phyloP scores from a whole-genome alignment of 2,329 filamentous ascomycete species.

The Arthroderma sp. region DNA sequence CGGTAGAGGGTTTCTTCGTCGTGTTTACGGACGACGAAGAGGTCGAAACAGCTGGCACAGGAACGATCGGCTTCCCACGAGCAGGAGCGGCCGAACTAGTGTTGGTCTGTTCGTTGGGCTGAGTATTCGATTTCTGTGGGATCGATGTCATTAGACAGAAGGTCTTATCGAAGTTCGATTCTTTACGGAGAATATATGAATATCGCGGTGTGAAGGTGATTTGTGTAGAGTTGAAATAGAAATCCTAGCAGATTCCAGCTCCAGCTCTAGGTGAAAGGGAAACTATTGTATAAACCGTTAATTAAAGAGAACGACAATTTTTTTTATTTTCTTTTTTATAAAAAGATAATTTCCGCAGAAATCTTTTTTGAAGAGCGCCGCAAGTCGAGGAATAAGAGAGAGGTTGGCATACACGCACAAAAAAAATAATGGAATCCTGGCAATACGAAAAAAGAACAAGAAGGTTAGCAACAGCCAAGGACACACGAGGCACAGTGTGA shows the following conservation, averaged over 20 bases:
- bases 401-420: no score
- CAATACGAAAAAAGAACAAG: no score
- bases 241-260: slow-evolving; percentile 10
- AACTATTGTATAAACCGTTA: no score
- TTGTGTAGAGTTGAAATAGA: not conserved
- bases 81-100: slow-evolving; percentile 36
- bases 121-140: slow-evolving; percentile 35
- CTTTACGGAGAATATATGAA: not conserved
- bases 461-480: no score
- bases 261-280: slow-evolving; percentile 5
- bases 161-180: slow-evolving; percentile 16
- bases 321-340: no score
- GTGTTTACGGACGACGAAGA: slow-evolving; percentile 49
- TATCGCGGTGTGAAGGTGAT: not conserved
- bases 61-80: slow-evolving; percentile 37
- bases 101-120: slow-evolving; percentile 37
- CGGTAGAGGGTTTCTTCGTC: slow-evolving; percentile 45
- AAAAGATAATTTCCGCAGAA: no score
- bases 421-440: no score
- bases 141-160: slow-evolving; percentile 50
- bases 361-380: no score
- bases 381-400: no score
- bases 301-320: no score
- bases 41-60: slow-evolving; percentile 40
- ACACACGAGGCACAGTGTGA: no score